Base-by-base conservation (phyloP, 305 asterid genomes). In the Plantago rigida region DNA sequence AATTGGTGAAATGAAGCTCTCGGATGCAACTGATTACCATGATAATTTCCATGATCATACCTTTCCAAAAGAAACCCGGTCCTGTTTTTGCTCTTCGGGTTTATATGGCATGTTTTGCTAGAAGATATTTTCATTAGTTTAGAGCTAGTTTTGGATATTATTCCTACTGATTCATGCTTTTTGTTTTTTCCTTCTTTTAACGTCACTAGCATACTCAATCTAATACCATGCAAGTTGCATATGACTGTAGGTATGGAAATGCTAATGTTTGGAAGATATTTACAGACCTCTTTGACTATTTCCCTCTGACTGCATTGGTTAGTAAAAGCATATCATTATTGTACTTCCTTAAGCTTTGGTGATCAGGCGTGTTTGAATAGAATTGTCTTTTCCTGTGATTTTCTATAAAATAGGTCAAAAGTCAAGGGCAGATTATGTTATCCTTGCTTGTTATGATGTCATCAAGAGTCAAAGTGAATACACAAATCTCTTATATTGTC, bases 251-350 rank as follows among this genome's bases (percentile, higher is more conserved):
- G 86, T 91, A 91, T 56, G 97, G 97, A 59, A 91, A 79, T 76
- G 95, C 98, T 26, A 91, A 84, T 78, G 96, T 91, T 60, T 91
- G 97, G 96, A 91, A 91, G 85, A 91, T 66, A 69, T 87, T 91
- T 79, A 91, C 98, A 10, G 96, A 91, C 74, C 89, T 91, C 50
- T 91, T 91, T 73, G 96, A 91, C 81, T 91, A 86, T 73, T 88
- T 91, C 72, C 96, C 98, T 52, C 73, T 91, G 75, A 91, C 98
- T 29, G 98, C 98, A 53, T 76, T 91, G 98, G 96, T 91, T 50
- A 78, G 97, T 83, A 41, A 13, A 68, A 46, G 39, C 52, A 34
- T 45, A 42, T 67, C 66, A 52, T 62, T 42, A 59, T 34, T 36
- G 9, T 51, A 39, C 11, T 45, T 51, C 45, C 45, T 51, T 54